These are phyloP conservation scores for Neurospora sp. DNA, from an alignment of 2,329 filamentous ascomycete genomes.

Conservation along the genomic window DNA sequence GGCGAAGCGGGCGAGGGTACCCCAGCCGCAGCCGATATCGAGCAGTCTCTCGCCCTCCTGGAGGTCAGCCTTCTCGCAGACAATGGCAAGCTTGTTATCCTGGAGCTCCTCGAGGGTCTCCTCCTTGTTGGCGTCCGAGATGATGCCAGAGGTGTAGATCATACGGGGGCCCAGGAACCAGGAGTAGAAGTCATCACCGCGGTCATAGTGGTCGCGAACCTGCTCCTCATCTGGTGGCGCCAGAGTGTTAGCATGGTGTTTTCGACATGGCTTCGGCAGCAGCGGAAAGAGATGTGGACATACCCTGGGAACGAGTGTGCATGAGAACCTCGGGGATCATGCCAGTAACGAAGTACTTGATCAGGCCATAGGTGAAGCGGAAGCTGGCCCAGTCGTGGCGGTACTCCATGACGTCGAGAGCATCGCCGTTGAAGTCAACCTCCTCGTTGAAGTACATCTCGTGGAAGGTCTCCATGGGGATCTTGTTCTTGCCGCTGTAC, in stretches of 20 bases:
- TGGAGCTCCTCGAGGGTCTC: constrained; percentile 91
- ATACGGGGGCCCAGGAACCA: constrained; percentile 98
- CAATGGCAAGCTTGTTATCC: constrained; percentile 91
- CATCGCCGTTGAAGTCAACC: constrained; percentile 91
- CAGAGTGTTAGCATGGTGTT: background rate
- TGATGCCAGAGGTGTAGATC: constrained; percentile 96
- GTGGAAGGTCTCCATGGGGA: constrained; percentile 87
- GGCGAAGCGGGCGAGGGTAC: constrained; percentile 87
- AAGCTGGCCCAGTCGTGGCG: constrained; percentile 96
- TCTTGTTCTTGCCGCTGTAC: constrained; percentile 70
- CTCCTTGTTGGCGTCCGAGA: constrained; percentile 77
- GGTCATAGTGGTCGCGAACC: constrained; percentile 94
- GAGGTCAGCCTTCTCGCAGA: constrained; percentile 90
- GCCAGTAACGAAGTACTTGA: constrained; percentile 78
- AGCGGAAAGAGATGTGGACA: constrained; percentile 12
- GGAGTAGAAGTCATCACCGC: constrained; percentile 94
- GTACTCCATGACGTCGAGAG: constrained; percentile 81
- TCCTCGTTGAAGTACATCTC: constrained; percentile 97
- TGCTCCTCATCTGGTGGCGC: constrained; percentile 73
- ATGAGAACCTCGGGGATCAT: constrained; percentile 87
- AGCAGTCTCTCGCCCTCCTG: constrained; percentile 73
- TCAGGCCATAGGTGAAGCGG: constrained; percentile 74
- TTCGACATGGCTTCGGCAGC: background rate
- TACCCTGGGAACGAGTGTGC: constrained; percentile 82
- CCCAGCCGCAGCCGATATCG: constrained; percentile 97